Evolutionary conservation across 1,284 basidiomycete species (phyloP), one percentile per base, ranked within the genome.

Genomic region (Cystobasidiaceae sp.): DNA sequence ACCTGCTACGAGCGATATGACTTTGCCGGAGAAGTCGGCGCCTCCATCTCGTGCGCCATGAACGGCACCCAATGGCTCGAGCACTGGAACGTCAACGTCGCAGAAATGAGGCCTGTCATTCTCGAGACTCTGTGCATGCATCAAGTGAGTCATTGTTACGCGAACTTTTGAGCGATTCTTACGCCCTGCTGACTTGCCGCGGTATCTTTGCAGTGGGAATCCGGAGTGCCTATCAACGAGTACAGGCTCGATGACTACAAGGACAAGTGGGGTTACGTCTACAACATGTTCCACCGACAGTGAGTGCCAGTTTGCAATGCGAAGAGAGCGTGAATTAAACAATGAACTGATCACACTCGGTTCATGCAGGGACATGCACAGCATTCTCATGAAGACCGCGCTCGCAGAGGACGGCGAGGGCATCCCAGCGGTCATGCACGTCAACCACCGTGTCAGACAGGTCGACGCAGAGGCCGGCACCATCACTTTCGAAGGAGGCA

Each of bases 251-350:
- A 69, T 50, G 68, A 70, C 55, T 76, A 76, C 70, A 71, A 75
- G 67, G 41, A 69, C 34, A 71, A 70, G 32, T 76, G 75, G 75
- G 74, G 74, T 17, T 69, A 71, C 30, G 72, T 73, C 5, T 70
- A 74, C 69, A 71, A 72, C 70, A 75, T 74, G 72, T 75, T 74
- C 72, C 76, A 78, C 68, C 71, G 77, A 57, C 74, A 75, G 61
- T 62, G 50, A 17, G 60, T 54, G 5, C 27, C 9, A 55, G n/a
- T n/a, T n/a, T 25, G 21, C 34, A 8, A 1, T 50, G 25, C 13
- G 19, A 28, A 28, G 45, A 13, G n/a, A 11, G 6, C 13, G 2
- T 46, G 21, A 17, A 32, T 7, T 25, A 41, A 15, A 39, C 11
- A 6, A 19, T 30, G 11, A 23, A 13, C 32, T 54, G 19, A 54